These are phyloP conservation scores for Wickerhamiella brachini DNA, from an alignment of 805 yeast genomes.

Conservation along the genomic window DNA sequence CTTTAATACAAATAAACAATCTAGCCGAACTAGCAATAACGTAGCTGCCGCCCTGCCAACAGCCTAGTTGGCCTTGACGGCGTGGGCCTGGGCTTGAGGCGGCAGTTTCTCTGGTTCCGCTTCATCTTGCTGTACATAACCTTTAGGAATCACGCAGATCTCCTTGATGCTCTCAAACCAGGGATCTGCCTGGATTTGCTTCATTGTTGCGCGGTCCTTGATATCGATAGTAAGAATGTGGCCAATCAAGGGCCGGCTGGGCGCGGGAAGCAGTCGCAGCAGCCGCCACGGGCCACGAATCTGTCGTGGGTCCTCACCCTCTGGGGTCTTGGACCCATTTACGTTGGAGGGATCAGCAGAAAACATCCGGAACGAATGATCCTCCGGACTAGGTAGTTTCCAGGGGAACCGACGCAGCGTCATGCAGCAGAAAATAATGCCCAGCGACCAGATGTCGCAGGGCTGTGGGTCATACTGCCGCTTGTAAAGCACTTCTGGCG, in stretches of 20 bases:
- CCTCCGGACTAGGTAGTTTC: constrained; percentile 76
- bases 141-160: constrained; percentile 12
- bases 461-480: constrained; percentile 67
- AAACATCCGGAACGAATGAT: constrained; percentile 62
- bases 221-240: constrained; percentile 55
- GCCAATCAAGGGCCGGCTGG: constrained; percentile 45
- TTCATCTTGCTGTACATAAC: neutral
- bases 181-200: constrained; percentile 38
- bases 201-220: constrained; percentile 41
- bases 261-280: constrained; percentile 54
- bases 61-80: neutral
- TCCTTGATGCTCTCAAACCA: constrained; percentile 44
- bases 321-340: constrained; percentile 18
- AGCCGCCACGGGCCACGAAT: constrained; percentile 60
- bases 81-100: neutral
- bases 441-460: constrained; percentile 88
- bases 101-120: neutral
- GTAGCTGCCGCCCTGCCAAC: no score
- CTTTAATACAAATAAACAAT: neutral
- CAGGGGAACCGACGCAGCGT: constrained; percentile 80
- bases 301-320: constrained; percentile 17
- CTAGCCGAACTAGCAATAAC: neutral
- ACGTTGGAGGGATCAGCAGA: constrained; percentile 16
- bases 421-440: constrained; percentile 87
- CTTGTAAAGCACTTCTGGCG: constrained; percentile 70